These are phyloP conservation scores for Globisporangium radiosum DNA, from an alignment of 352 stramenopile genomes.

Conservation along the genomic window DNA sequence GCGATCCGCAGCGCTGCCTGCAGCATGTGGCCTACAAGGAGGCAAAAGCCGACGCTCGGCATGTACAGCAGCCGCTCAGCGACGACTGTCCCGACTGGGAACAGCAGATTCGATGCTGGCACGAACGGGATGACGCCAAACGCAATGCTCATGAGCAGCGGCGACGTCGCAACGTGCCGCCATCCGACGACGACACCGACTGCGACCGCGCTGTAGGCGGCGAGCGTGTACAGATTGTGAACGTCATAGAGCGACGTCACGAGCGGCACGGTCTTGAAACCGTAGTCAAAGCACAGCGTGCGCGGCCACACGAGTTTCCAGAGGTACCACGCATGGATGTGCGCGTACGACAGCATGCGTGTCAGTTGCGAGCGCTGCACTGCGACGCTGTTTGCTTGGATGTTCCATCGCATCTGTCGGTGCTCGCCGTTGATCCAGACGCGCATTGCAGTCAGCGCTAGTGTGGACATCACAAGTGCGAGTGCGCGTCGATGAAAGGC, in stretches of 20 bases:
- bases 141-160: constrained; percentile 49
- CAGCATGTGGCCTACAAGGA: constrained; percentile 42
- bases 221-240: constrained; percentile 51
- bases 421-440: constrained; percentile 69
- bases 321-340: constrained; percentile 85
- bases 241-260: constrained; percentile 45
- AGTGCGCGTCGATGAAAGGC: constrained; percentile 7
- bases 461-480: constrained; percentile 14
- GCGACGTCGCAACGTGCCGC: constrained; percentile 17
- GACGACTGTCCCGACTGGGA: constrained; percentile 88
- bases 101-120: constrained; percentile 87
- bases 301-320: constrained; percentile 87
- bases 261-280: constrained; percentile 79
- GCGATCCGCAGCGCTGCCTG: constrained; percentile 20
- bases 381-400: constrained; percentile 85
- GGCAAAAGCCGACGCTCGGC: constrained; percentile 80
- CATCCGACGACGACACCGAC: constrained; percentile 18
- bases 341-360: constrained; percentile 68
- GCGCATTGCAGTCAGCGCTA: constrained; percentile 20
- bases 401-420: constrained; percentile 67
- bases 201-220: constrained; percentile 51
- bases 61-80: constrained; percentile 90
- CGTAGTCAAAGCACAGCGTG: constrained; percentile 88
- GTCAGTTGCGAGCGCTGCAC: constrained; percentile 27
- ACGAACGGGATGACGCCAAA: constrained; percentile 86